A percentile compares a stretch with the other conserved stretches of the same genome.
Conservation (phyloP, 2,329 filamentous ascomycete species). For the Fusarium annulatum region DNA sequence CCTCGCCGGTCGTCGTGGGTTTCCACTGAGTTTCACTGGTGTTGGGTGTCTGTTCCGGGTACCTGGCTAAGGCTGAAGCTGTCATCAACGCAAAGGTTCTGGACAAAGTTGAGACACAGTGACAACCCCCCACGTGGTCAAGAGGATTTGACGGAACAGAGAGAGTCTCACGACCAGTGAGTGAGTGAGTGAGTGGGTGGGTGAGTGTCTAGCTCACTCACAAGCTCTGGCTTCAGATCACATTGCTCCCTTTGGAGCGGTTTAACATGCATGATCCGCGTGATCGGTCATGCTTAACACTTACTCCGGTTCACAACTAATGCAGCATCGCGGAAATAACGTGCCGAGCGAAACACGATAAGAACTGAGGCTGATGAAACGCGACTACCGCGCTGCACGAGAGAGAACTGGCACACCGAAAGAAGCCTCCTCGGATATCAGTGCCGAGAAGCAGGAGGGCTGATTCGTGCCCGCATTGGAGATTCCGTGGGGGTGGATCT, state of each 20-base stretch:
- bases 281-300: conserved; percentile 4
- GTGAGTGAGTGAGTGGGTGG: too few relatives aligned
- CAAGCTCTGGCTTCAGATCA: not conserved
- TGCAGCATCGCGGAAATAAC: conserved; percentile 32
- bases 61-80: not conserved
- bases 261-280: not conserved
- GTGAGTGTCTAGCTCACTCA: not conserved
- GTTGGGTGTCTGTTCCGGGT: not conserved
- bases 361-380: conserved; percentile 26
- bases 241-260: not conserved
- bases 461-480: conserved; percentile 39
- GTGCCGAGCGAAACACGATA: conserved; percentile 25
- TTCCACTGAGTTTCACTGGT: not conserved
- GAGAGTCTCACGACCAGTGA: not conserved
- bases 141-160: not conserved
- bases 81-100: not conserved
- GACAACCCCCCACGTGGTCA: not conserved
- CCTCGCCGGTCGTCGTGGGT: not conserved
- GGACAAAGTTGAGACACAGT: not conserved
- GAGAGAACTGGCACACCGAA: conserved; percentile 16
- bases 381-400: conserved; percentile 1
- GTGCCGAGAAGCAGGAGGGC: conserved; percentile 22
- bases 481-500: conserved; percentile 16
- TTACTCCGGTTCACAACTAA: not conserved
- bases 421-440: conserved; percentile 23